phyloP scores from a whole-genome alignment of 129 eudicot genomes.

The Pittosporum tobira region DNA sequence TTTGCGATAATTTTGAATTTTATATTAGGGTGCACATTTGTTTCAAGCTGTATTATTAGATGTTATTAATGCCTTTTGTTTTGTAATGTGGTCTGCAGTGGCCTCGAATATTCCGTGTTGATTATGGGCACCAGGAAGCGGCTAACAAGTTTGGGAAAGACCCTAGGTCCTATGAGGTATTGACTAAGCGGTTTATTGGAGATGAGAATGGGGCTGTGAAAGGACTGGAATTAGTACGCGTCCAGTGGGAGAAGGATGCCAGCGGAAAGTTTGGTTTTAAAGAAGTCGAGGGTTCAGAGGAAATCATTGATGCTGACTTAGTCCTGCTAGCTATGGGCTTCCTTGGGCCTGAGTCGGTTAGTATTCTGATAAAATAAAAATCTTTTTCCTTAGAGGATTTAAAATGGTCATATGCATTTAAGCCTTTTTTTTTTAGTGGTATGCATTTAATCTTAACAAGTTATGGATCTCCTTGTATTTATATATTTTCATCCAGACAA shows the following conservation, averaged over 20 bases:
- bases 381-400: not conserved
- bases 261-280: conserved; percentile 83
- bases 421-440: no score
- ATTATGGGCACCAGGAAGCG: conserved; percentile 98
- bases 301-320: conserved; percentile 74
- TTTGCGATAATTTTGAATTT: no score
- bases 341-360: conserved; percentile 95
- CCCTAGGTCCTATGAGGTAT: conserved; percentile 83
- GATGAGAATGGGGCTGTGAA: conserved; percentile 78
- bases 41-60: not conserved
- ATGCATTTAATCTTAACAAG: no score
- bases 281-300: conserved; percentile 89
- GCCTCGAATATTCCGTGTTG: conserved; percentile 97
- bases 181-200: conserved; percentile 83
- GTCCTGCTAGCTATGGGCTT: conserved; percentile 97
- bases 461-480: not conserved
- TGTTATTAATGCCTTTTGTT: not conserved
- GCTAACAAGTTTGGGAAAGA: conserved; percentile 86
- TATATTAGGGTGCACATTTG: no score
- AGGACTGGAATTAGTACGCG: conserved; percentile 76
- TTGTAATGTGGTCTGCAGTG: conserved; percentile 43
- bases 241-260: conserved; percentile 88
- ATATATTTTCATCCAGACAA: conserved; percentile 31
- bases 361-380: conserved; percentile 12
- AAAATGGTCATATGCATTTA: not conserved